phyloP scores from a whole-genome alignment of 2,329 filamentous ascomycete species.

The Calonectria crousiana region DNA sequence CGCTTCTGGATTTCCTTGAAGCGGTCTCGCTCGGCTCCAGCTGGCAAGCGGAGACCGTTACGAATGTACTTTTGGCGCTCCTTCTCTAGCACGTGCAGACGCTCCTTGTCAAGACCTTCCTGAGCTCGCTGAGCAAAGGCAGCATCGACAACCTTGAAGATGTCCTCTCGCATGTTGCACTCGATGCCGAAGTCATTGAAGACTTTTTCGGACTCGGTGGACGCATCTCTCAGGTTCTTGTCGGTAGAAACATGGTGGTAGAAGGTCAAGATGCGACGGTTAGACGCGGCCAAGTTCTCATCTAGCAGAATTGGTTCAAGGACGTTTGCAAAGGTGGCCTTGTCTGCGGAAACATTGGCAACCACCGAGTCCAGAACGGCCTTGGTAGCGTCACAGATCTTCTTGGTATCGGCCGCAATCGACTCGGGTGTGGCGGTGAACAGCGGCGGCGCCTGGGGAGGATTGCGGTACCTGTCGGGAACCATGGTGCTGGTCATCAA shows the following conservation, averaged over 20 bases:
- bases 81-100: slow-evolving; percentile 79
- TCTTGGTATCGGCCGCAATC: slow-evolving; percentile 76
- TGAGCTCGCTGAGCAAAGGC: slow-evolving; percentile 66
- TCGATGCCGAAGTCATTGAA: slow-evolving; percentile 85
- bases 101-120: slow-evolving; percentile 74
- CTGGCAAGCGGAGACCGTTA: slow-evolving; percentile 79
- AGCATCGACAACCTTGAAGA: slow-evolving; percentile 76
- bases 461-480: slow-evolving; percentile 75
- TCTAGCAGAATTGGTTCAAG: slow-evolving; percentile 77
- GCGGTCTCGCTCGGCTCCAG: slow-evolving; percentile 77
- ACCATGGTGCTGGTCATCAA: slow-evolving; percentile 72
- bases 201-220: slow-evolving; percentile 80
- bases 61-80: slow-evolving; percentile 82
- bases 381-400: slow-evolving; percentile 73
- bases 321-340: slow-evolving; percentile 67
- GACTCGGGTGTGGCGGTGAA: slow-evolving; percentile 81
- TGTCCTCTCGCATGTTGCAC: slow-evolving; percentile 83
- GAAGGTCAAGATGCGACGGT: slow-evolving; percentile 78
- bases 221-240: slow-evolving; percentile 77
- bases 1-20: slow-evolving; percentile 91
- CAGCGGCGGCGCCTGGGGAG: slow-evolving; percentile 81
- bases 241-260: slow-evolving; percentile 83
- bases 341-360: slow-evolving; percentile 65
- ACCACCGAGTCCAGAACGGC: slow-evolving; percentile 76
- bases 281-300: slow-evolving; percentile 73